phyloP scores from a whole-genome alignment of 176 grass and related monocot species.

The Pharus latifolius region DNA sequence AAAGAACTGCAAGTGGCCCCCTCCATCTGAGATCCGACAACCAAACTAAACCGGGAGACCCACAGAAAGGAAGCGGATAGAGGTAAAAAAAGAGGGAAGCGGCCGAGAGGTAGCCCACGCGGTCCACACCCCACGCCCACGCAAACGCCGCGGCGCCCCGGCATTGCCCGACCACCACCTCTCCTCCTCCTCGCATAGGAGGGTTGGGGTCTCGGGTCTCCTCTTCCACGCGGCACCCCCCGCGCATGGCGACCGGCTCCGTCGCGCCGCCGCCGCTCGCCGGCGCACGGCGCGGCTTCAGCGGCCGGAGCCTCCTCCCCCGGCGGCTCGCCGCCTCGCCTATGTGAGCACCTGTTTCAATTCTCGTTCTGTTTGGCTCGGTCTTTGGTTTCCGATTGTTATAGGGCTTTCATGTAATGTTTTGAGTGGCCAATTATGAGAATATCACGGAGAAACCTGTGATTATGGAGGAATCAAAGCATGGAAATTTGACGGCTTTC shows the following conservation, averaged over 20 bases:
- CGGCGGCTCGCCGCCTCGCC: slow-evolving; percentile 26
- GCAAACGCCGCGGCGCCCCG: neutral
- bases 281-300: neutral
- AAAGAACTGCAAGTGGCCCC: neutral
- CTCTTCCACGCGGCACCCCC: too few relatives aligned
- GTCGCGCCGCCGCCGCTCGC: slow-evolving; percentile 17
- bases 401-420: neutral
- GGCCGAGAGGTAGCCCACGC: neutral
- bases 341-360: slow-evolving; percentile 16
- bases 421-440: neutral
- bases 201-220: neutral
- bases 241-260: slow-evolving; percentile 22
- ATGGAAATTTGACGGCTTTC: neutral
- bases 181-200: neutral
- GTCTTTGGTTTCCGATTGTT: neutral
- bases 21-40: neutral
- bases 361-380: neutral
- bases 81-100: neutral
- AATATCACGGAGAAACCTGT: neutral
- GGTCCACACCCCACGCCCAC: slow-evolving; percentile 25
- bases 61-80: slow-evolving; percentile 23
- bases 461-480: neutral
- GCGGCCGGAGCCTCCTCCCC: neutral
- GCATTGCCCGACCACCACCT: neutral
- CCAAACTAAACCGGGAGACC: neutral